Evolutionary conservation across 306 rosid species (phyloP).

Genomic region (Psophocarpus tetragonolobus): DNA sequence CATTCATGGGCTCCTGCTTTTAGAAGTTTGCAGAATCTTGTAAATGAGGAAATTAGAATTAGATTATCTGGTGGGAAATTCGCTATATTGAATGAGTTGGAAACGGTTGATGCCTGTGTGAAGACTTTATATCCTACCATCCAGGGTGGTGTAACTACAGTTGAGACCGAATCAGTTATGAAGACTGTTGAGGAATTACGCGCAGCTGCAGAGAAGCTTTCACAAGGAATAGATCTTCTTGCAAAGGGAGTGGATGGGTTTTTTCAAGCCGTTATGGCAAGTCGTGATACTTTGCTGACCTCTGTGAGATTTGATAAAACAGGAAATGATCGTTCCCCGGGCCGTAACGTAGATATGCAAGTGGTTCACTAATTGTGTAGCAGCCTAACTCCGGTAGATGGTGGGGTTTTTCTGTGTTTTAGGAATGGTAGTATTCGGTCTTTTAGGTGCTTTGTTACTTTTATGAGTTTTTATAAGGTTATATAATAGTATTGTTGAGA

Average conservation of each 20-base stretch:
- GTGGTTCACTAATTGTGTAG: conserved; percentile 30
- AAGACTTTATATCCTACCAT: conserved; percentile 59
- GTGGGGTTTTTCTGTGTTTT: conserved; percentile 31
- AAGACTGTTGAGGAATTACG: too few relatives aligned
- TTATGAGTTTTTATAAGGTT: conserved; percentile 8
- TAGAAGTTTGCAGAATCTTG: conserved; percentile 54
- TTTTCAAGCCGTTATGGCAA: too few relatives aligned
- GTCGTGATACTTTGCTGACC: too few relatives aligned
- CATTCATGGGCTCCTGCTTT: conserved; percentile 73
- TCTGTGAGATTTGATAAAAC: conserved; percentile 50
- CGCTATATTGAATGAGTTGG: conserved; percentile 58
- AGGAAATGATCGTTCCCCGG: neutral
- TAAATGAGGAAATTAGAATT: conserved; percentile 64
- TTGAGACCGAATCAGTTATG: conserved; percentile 27
- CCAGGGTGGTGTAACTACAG: conserved; percentile 44
- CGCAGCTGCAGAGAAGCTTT: too few relatives aligned
- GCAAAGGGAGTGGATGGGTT: too few relatives aligned
- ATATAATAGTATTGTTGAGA: neutral
- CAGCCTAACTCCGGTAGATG: conserved; percentile 30
- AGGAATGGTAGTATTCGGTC: conserved; percentile 25
- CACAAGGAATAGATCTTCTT: too few relatives aligned
- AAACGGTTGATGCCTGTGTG: conserved; percentile 57
- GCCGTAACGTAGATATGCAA: conserved; percentile 8
- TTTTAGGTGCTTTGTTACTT: conserved; percentile 33
- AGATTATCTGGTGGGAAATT: conserved; percentile 45